These are phyloP conservation scores for Aspergillus ochraceus DNA, from an alignment of 2,329 filamentous ascomycete genomes.

Conservation along the genomic window DNA sequence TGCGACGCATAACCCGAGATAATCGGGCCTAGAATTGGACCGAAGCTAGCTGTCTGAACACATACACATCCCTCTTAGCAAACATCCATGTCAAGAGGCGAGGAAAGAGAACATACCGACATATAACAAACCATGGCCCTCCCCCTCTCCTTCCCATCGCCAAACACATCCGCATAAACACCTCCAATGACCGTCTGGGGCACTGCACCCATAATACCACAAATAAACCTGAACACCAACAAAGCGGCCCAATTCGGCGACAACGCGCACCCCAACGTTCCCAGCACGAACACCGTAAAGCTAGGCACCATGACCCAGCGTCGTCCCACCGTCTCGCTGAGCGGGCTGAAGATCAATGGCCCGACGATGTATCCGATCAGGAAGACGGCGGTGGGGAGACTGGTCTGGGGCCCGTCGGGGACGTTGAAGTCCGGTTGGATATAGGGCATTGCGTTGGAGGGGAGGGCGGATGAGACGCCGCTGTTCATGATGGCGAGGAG, in stretches of 20 bases:
- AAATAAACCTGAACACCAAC: constrained; percentile 45
- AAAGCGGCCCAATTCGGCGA: constrained; percentile 43
- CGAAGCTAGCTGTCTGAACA: constrained; percentile 36
- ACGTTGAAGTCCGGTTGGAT: constrained; percentile 36
- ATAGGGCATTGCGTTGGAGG: constrained; percentile 39
- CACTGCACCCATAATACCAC: constrained; percentile 41
- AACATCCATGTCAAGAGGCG: too few relatives aligned
- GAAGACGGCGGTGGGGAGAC: constrained; percentile 38
- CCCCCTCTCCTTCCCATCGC: constrained; percentile 38
- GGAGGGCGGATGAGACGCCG: constrained; percentile 38
- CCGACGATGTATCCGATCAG: constrained; percentile 42
- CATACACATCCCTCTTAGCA: neutral
- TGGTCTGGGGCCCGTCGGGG: constrained; percentile 29
- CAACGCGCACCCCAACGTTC: constrained; percentile 44
- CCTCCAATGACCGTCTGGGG: constrained; percentile 48
- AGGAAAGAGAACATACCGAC: constrained; percentile 28
- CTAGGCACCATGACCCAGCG: constrained; percentile 49
- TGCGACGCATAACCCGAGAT: constrained; percentile 46
- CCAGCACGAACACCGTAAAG: constrained; percentile 45
- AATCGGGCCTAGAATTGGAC: constrained; percentile 44
- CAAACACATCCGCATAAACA: constrained; percentile 48
- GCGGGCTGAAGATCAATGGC: constrained; percentile 42
- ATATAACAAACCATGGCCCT: constrained; percentile 44
- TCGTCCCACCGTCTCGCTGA: constrained; percentile 45
- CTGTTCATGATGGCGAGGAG: constrained; percentile 38